Conservation (phyloP, 495 filamentous ascomycete genomes). For the Aspergillus carlsbadensis region DNA sequence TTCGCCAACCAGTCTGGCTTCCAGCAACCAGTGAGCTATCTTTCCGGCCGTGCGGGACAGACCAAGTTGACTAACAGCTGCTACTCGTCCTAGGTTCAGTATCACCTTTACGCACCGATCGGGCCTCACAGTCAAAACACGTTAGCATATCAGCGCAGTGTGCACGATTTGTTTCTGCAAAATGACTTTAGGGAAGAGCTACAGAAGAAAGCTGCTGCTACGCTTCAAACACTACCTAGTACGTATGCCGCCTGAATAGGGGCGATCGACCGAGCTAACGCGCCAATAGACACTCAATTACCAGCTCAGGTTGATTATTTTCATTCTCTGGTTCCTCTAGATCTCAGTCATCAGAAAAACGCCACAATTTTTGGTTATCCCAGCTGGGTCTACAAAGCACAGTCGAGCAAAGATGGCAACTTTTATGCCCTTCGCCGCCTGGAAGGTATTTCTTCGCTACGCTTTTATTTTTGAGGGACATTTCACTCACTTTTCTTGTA, state of each 20-base stretch:
- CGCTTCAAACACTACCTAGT: conserved; percentile 82
- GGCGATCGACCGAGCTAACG: conserved; percentile 10
- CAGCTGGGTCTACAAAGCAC: conserved; percentile 96
- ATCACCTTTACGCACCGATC: conserved; percentile 88
- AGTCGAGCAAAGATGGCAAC: conserved; percentile 79
- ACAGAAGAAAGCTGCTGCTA: conserved; percentile 83
- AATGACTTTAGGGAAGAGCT: conserved; percentile 82
- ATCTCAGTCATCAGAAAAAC: conserved; percentile 75
- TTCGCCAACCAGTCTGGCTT: conserved; percentile 53
- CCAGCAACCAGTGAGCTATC: conserved; percentile 64
- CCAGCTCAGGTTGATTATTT: conserved; percentile 78
- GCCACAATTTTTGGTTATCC: conserved; percentile 75
- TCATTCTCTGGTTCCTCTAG: conserved; percentile 88
- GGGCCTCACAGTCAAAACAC: conserved; percentile 79
- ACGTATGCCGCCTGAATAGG: conserved; percentile 26
- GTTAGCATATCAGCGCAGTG: conserved; percentile 75
- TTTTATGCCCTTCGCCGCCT: conserved; percentile 81
- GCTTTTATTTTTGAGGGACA: conserved; percentile 11
- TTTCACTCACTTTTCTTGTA: background rate
- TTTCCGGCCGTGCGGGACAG: background rate
- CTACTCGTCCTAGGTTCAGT: conserved; percentile 59
- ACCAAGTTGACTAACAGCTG: conserved; percentile 7
- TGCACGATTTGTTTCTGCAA: conserved; percentile 87
- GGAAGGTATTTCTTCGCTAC: conserved; percentile 56
- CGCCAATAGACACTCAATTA: conserved; percentile 58